A percentile compares a stretch with the other conserved stretches of the same genome.
phyloP scores from a whole-genome alignment of 2,329 filamentous ascomycete species.

The Bipolaris victoriae region DNA sequence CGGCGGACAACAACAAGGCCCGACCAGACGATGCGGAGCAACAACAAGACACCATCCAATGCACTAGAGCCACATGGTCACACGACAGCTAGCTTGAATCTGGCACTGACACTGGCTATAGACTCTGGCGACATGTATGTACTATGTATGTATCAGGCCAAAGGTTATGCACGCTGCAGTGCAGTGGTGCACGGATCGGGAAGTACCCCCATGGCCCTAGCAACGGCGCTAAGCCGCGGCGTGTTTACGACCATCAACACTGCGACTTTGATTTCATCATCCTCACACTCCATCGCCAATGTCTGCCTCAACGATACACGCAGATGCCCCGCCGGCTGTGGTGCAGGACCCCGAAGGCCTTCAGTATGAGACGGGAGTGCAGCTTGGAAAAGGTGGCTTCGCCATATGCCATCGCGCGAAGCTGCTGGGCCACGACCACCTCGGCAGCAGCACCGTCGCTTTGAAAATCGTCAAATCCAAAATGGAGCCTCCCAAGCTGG shows the following conservation, averaged over 20 bases:
- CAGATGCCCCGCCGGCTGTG: constrained; percentile 59
- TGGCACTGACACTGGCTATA: background rate
- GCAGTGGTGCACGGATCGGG: constrained; percentile 13
- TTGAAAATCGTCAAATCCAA: constrained; percentile 84
- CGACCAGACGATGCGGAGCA: background rate
- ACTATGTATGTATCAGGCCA: background rate
- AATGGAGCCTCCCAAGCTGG: constrained; percentile 79
- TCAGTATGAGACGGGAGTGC: constrained; percentile 74
- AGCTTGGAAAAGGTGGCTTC: constrained; percentile 82
- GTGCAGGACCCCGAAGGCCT: constrained; percentile 73
- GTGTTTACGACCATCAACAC: constrained; percentile 28
- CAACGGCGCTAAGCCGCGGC: constrained; percentile 18
- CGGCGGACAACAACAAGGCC: constrained; percentile 21
- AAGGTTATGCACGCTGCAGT: constrained; percentile 12
- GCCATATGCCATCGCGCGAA: constrained; percentile 80
- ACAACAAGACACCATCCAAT: constrained; percentile 2
- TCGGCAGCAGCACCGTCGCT: constrained; percentile 71
- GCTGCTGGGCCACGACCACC: constrained; percentile 59
- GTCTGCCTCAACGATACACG: constrained; percentile 56
- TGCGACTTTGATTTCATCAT: constrained; percentile 32
- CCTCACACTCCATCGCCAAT: constrained; percentile 39
- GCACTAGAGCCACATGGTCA: constrained; percentile 4
- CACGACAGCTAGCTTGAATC: constrained; percentile 5
- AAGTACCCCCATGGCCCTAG: constrained; percentile 13
- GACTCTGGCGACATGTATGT: background rate